Evolutionary conservation across 2,329 filamentous ascomycete species (phyloP).

Genomic region (Fusarium clavum): DNA sequence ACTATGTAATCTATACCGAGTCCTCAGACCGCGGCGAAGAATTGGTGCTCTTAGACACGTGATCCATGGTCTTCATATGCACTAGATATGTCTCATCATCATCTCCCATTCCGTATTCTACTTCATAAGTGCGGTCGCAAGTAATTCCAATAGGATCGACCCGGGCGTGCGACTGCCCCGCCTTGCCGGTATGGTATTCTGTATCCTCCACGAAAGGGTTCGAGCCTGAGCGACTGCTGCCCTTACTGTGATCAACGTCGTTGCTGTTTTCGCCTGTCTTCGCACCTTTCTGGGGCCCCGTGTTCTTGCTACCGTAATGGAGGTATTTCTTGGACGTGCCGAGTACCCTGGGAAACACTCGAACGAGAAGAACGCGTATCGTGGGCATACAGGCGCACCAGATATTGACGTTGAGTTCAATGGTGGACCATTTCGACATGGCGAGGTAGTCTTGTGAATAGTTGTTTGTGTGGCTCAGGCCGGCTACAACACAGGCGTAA

Average conservation of each 20-base stretch:
- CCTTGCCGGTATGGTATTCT: neutral
- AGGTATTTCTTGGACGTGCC: neutral
- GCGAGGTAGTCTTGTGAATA: neutral
- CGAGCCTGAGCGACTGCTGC: neutral
- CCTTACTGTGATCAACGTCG: too few relatives aligned
- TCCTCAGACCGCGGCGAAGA: neutral
- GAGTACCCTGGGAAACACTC: neutral
- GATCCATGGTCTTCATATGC: neutral
- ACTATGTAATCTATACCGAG: neutral
- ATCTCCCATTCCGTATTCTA: neutral
- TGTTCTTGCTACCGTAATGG: neutral
- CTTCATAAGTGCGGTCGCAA: neutral
- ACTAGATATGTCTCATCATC: constrained; percentile 5
- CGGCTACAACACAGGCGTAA: neutral
- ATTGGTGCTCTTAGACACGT: neutral
- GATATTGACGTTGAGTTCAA: neutral
- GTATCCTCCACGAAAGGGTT: neutral
- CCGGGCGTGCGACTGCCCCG: neutral
- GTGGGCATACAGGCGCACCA: neutral
- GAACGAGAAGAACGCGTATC: neutral
- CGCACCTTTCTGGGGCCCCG: too few relatives aligned
- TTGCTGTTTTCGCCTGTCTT: too few relatives aligned
- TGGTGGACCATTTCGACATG: constrained; percentile 4
- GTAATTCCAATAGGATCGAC: neutral
- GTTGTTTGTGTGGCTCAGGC: neutral